A percentile compares a stretch with the other conserved stretches of the same genome.
Evolutionary conservation across 768 basidiomycete species (phyloP).

Genomic region (Roridomyces roridus): DNA sequence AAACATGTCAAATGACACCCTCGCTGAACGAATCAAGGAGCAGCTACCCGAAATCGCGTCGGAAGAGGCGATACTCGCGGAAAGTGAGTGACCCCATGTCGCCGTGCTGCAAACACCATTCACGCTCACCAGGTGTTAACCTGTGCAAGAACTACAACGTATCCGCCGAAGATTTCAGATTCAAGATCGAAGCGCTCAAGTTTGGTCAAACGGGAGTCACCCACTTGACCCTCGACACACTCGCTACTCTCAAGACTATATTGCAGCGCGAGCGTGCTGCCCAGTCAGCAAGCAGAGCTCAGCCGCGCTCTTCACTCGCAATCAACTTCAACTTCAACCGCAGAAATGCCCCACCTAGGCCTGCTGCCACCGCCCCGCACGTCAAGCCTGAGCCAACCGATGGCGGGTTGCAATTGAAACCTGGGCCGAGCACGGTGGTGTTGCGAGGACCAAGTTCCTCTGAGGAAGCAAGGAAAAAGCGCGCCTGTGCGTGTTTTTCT

Average conservation of each 20-base stretch:
- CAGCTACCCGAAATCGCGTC: conserved; percentile 21
- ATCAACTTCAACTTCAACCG: conserved; percentile 35
- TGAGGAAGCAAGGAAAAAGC: conserved; percentile 45
- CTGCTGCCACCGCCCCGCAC: conserved; percentile 22
- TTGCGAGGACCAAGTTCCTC: conserved; percentile 50
- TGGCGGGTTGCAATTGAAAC: conserved; percentile 27
- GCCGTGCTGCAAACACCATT: conserved; percentile 12
- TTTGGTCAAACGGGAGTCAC: too few species aligned
- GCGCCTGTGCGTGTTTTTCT: conserved; percentile 59
- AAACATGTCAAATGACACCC: not conserved
- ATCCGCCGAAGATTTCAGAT: conserved; percentile 58
- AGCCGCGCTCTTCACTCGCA: conserved; percentile 35
- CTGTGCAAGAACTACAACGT: conserved; percentile 71
- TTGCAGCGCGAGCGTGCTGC: conserved; percentile 54
- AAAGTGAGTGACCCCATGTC: conserved; percentile 1
- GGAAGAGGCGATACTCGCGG: conserved; percentile 24
- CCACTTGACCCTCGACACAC: conserved; percentile 55
- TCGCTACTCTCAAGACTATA: conserved; percentile 50
- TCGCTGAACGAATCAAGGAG: conserved; percentile 9
- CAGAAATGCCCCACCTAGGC: conserved; percentile 32
- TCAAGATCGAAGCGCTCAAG: conserved; percentile 72
- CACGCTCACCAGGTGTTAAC: conserved; percentile 52
- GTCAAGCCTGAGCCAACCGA: conserved; percentile 45
- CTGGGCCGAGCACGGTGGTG: conserved; percentile 34
- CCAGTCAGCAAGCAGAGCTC: conserved; percentile 37